Percentiles rank a stretch among this genome's conserved stretches.
phyloP scores from a whole-genome alignment of 2,329 filamentous ascomycete genomes.

The Alternaria viburni region DNA sequence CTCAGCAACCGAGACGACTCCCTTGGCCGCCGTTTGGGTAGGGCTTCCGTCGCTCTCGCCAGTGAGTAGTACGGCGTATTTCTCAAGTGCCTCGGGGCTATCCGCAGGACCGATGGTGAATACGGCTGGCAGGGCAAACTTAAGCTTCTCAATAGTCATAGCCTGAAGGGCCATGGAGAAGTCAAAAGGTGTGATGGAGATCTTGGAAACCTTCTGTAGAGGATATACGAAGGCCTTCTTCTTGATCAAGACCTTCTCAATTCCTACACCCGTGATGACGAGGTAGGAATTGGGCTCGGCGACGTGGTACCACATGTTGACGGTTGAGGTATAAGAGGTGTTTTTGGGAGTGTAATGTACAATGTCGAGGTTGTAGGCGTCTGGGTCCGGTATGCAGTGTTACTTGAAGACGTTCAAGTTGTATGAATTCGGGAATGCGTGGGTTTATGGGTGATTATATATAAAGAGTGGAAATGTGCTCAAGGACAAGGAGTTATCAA shows the following conservation, averaged over 20 bases:
- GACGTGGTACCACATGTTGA: slow-evolving; percentile 64
- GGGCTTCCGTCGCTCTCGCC: slow-evolving; percentile 61
- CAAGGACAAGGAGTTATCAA: background rate
- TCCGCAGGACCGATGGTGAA: slow-evolving; percentile 86
- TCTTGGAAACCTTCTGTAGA: slow-evolving; percentile 50
- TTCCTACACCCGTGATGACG: slow-evolving; percentile 80
- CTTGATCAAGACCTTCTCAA: slow-evolving; percentile 75
- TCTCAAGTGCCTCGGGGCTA: slow-evolving; percentile 71
- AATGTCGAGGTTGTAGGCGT: background rate
- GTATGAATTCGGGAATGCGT: background rate
- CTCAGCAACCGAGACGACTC: slow-evolving; percentile 51
- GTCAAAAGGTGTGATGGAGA: slow-evolving; percentile 75
- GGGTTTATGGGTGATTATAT: background rate
- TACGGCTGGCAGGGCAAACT: slow-evolving; percentile 80
- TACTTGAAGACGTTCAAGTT: background rate
- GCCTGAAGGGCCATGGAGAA: slow-evolving; percentile 83
- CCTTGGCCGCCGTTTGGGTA: slow-evolving; percentile 37
- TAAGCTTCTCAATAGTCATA: slow-evolving; percentile 88
- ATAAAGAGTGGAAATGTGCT: background rate
- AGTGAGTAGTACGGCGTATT: slow-evolving; percentile 81
- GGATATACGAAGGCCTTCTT: slow-evolving; percentile 65
- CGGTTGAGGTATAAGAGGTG: background rate
- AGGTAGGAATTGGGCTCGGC: slow-evolving; percentile 83
- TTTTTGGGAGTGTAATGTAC: background rate
- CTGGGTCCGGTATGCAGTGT: background rate